A percentile compares a stretch with the other conserved stretches of the same genome.
Conservation (phyloP, 441 rosid genomes). For the Adansonia rubrostipa region DNA sequence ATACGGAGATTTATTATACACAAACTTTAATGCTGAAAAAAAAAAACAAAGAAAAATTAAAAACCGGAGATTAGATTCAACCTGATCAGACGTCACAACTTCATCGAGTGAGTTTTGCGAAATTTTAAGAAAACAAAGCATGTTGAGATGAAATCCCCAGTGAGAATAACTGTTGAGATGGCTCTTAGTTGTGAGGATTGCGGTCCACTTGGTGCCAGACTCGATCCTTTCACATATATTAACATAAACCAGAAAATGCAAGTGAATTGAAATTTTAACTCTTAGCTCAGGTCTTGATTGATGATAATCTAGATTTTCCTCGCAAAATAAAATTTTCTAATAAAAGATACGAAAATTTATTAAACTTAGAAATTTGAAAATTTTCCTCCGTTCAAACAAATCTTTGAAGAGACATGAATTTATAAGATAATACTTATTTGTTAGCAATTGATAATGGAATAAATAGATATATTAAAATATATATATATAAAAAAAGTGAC, state of each 20-base stretch:
- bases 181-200: conserved; percentile 58
- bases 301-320: conserved; percentile 8
- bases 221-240: conserved; percentile 54
- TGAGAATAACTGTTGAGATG: conserved; percentile 80
- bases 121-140: conserved; percentile 73
- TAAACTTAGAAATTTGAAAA: not conserved
- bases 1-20: not conserved
- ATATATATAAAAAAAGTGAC: no score
- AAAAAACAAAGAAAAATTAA: not conserved
- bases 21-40: not conserved
- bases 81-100: conserved; percentile 63
- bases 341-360: no score
- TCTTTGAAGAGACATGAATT: conserved; percentile 7
- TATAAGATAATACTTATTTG: no score
- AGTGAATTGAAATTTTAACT: not conserved
- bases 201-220: conserved; percentile 42
- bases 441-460: no score
- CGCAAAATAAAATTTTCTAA: not conserved
- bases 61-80: conserved; percentile 30
- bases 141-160: conserved; percentile 89
- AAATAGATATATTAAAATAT: no score
- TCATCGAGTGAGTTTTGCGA: conserved; percentile 79
- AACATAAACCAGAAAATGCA: not conserved
- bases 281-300: not conserved
- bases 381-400: not conserved